phyloP scores from a whole-genome alignment of 495 filamentous ascomycete species.

The Cryomyces minteri region DNA sequence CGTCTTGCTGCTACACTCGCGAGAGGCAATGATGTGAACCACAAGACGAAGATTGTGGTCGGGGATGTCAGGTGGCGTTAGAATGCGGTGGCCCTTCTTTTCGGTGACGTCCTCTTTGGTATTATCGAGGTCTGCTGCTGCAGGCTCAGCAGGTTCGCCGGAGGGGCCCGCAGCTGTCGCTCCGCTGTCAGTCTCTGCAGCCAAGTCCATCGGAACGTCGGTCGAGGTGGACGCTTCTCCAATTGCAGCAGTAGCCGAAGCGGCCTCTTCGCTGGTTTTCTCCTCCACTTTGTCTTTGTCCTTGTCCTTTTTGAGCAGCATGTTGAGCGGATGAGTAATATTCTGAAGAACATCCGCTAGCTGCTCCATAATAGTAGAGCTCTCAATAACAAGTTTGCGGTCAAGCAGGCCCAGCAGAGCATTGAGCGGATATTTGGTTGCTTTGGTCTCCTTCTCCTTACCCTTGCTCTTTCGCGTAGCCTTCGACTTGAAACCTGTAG shows the following conservation, averaged over 20 bases:
- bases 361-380: constrained; percentile 83
- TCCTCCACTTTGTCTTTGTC: constrained; percentile 44
- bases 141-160: constrained; percentile 10
- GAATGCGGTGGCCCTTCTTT: constrained; percentile 48
- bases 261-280: constrained; percentile 23
- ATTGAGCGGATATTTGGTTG: constrained; percentile 80
- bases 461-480: constrained; percentile 70
- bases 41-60: constrained; percentile 81
- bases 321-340: constrained; percentile 72
- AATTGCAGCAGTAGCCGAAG: background rate
- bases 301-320: constrained; percentile 70
- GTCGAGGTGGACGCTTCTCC: background rate
- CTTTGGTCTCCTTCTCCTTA: constrained; percentile 52
- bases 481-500: constrained; percentile 52
- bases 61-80: constrained; percentile 74
- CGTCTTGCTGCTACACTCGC: constrained; percentile 90
- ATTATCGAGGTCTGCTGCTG: constrained; percentile 16
- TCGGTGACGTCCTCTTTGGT: constrained; percentile 12
- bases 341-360: constrained; percentile 70
- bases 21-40: constrained; percentile 85
- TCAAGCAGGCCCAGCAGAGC: constrained; percentile 75
- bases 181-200: constrained; percentile 2
- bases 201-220: constrained; percentile 8
- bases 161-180: constrained; percentile 6
- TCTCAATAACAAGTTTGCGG: constrained; percentile 85